Base-by-base conservation (phyloP, 75 land plant species). In the Sequoia sempervirens region DNA sequence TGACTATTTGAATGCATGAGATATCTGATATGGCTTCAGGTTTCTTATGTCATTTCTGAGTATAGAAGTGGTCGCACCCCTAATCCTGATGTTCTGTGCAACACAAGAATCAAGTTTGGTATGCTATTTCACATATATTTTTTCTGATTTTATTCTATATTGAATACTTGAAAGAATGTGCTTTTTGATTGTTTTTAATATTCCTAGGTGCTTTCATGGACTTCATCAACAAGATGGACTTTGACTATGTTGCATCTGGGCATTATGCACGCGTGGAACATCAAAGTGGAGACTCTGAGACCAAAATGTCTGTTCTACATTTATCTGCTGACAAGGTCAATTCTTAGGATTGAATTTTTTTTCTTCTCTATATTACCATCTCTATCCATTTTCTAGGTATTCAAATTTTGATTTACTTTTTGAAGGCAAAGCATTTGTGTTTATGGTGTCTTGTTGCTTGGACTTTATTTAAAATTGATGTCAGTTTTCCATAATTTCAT, bases 21-120 rank as follows among this genome's bases (percentile, higher is more conserved):
- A 61, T 61, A 26, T 61, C 20, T 23, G n/a, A 61, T 61, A 61
- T 61, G 66, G 66, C n/a, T 82, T 82, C 86, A 96, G 99, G 99
- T 97, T 41, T 94, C 99, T 37, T 87, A 94, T 64, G 92, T 98
- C 28, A 96, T 98, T 84, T 80, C 88, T 58, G 98, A 98, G 86
- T 94, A 97, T 80, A 92, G 88, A 66, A 85, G 90, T 87, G 99
- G 99, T 18, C 93, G 93, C 17, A 98, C 99, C 53, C 99, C 99
- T 36, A 98, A 98, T 89, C 98, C 99, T 79, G 99, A 98, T 88
- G 94, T 98, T 58, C 93, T 98, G 61, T 98, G 99, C 90, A 98
- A 98, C 83, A 92, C 98, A 79, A 88, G 94, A 86, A 95, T 98
- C 30, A 98, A 98, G 61, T 98, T 98, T 92, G 99, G 99, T n/a